A percentile compares a stretch with the other conserved stretches of the same genome.
These are phyloP conservation scores for Arabis alpina DNA, from an alignment of 345 rosid genomes.

Conservation along the genomic window DNA sequence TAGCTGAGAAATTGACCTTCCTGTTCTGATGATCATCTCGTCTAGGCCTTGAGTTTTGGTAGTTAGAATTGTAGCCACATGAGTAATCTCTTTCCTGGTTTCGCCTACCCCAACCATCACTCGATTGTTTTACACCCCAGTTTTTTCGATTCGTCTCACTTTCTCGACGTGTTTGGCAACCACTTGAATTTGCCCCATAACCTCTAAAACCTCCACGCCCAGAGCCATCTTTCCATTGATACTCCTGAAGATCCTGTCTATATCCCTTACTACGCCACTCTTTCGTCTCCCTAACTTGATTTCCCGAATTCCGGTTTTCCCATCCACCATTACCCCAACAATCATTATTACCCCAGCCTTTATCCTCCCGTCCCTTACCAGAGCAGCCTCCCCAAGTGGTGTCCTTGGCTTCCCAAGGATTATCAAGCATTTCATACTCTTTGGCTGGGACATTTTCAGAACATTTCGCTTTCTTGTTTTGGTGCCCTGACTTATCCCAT, in stretches of 20 bases:
- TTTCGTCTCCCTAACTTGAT: slow-evolving; percentile 21
- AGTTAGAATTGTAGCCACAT: slow-evolving; percentile 42
- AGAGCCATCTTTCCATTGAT: slow-evolving; percentile 41
- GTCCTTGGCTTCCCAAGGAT: slow-evolving; percentile 44
- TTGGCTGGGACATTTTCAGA: neutral
- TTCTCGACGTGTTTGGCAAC: slow-evolving; percentile 38
- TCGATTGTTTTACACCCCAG: slow-evolving; percentile 40
- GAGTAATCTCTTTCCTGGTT: slow-evolving; percentile 54
- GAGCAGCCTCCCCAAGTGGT: slow-evolving; percentile 34
- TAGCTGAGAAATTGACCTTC: slow-evolving; percentile 52
- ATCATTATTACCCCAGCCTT: too few relatives aligned
- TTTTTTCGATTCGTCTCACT: slow-evolving; percentile 32
- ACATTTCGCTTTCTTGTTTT: slow-evolving; percentile 36
- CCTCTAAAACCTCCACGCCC: slow-evolving; percentile 35
- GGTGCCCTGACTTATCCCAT: slow-evolving; percentile 33
- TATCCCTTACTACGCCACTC: slow-evolving; percentile 22
- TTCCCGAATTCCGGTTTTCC: slow-evolving; percentile 40
- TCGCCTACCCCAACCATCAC: slow-evolving; percentile 50
- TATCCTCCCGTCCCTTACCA: slow-evolving; percentile 39
- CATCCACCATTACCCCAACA: slow-evolving; percentile 20
- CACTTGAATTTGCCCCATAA: slow-evolving; percentile 38
- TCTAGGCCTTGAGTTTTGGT: slow-evolving; percentile 50
- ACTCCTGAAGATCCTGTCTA: slow-evolving; percentile 36
- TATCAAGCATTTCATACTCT: slow-evolving; percentile 1
- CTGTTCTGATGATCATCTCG: slow-evolving; percentile 47